Evolutionary conservation across 1,139 yeast species (phyloP).

Genomic region (Sugiyamaella paludigena): DNA sequence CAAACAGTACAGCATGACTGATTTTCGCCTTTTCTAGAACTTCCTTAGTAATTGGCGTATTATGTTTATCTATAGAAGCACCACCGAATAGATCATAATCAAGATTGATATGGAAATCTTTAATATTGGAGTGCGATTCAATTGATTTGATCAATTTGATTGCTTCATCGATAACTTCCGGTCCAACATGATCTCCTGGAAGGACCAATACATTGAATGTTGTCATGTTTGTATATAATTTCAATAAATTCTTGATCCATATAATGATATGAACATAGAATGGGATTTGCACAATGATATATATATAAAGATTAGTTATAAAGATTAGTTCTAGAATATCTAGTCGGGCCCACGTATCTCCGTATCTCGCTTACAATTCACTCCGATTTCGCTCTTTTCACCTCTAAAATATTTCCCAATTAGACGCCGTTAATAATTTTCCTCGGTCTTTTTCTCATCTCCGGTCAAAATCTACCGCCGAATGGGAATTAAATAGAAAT

Average conservation of each 20-base stretch:
- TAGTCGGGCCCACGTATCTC: too few relatives aligned
- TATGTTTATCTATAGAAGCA: slow-evolving; percentile 89
- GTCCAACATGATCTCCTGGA: slow-evolving; percentile 92
- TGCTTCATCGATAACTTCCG: slow-evolving; percentile 79
- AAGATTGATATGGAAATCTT: slow-evolving; percentile 55
- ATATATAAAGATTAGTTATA: too few relatives aligned
- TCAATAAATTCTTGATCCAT: background rate
- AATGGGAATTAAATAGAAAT: too few relatives aligned
- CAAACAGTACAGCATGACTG: slow-evolving; percentile 84
- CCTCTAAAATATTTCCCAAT: too few relatives aligned
- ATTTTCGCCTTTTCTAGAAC: slow-evolving; percentile 68
- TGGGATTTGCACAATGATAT: too few relatives aligned
- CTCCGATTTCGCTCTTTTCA: too few relatives aligned
- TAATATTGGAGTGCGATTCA: slow-evolving; percentile 42
- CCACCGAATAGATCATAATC: slow-evolving; percentile 83
- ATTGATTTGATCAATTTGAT: slow-evolving; percentile 76
- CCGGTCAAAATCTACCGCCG: too few relatives aligned
- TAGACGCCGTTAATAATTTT: too few relatives aligned
- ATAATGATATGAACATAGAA: background rate
- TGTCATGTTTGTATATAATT: slow-evolving; percentile 1
- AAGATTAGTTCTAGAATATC: too few relatives aligned
- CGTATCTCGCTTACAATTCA: too few relatives aligned
- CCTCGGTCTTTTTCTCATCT: too few relatives aligned
- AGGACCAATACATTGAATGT: slow-evolving; percentile 67
- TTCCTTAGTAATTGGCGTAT: slow-evolving; percentile 75